phyloP scores from a whole-genome alignment of 352 stramenopile species.

The Thalassiosira mediterranea region DNA sequence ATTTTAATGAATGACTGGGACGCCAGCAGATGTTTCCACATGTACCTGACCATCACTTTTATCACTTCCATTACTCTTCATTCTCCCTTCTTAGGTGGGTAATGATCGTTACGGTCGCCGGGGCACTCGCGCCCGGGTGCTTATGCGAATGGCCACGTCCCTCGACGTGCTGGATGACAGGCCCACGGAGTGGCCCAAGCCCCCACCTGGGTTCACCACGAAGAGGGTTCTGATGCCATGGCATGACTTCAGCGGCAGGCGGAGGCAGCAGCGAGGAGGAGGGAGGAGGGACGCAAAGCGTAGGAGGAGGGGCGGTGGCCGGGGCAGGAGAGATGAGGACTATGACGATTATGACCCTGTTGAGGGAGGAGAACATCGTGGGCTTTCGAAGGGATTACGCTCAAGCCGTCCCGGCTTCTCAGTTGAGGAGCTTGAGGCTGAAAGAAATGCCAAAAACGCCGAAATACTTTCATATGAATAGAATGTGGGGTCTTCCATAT shows the following conservation, averaged over 20 bases:
- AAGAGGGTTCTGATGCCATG: conserved; percentile 67
- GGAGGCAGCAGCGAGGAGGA: conserved; percentile 4
- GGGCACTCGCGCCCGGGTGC: conserved; percentile 63
- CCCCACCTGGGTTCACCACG: conserved; percentile 69
- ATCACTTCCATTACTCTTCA: too few species aligned
- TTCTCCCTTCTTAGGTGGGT: too few species aligned
- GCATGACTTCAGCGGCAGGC: conserved; percentile 53
- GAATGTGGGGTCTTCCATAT: too few species aligned
- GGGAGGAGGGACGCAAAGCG: conserved; percentile 40
- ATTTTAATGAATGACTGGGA: too few species aligned
- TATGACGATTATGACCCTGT: conserved; percentile 29
- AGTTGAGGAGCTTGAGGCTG: conserved; percentile 65
- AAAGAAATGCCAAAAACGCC: conserved; percentile 56
- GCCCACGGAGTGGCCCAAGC: conserved; percentile 69
- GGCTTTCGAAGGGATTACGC: conserved; percentile 47
- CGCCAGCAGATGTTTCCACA: too few species aligned
- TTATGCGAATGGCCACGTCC: conserved; percentile 71
- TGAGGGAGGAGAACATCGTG: conserved; percentile 34
- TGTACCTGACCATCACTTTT: too few species aligned
- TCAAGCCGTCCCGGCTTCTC: conserved; percentile 63
- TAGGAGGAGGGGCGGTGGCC: conserved; percentile 27
- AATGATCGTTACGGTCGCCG: conserved; percentile 71
- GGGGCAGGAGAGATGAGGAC: conserved; percentile 12
- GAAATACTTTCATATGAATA: too few species aligned
- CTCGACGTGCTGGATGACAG: conserved; percentile 72